Evolutionary conservation across 176 grass and related monocot genomes (phyloP).

Genomic region (Carex myosuroides): DNA sequence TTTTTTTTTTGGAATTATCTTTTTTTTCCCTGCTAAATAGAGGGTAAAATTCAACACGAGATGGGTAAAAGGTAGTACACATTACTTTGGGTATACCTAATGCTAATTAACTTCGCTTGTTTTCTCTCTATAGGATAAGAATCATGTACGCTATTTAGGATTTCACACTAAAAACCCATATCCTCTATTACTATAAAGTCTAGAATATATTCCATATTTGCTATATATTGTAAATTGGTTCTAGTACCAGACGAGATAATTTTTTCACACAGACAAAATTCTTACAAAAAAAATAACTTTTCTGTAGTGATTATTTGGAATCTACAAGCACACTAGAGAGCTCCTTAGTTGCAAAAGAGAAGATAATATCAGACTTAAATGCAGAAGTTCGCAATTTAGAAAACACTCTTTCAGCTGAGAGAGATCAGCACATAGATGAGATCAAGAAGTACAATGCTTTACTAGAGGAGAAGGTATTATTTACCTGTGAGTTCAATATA

Average conservation of each 20-base stretch:
- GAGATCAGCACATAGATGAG: constrained; percentile 79
- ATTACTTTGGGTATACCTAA: not conserved
- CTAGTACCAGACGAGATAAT: not conserved
- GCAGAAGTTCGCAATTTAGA: constrained; percentile 88
- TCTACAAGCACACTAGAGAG: constrained; percentile 83
- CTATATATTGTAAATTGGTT: not conserved
- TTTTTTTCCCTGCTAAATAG: not conserved
- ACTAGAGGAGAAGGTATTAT: constrained; percentile 81
- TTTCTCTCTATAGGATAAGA: not conserved
- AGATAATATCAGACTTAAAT: constrained; percentile 98
- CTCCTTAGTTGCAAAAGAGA: constrained; percentile 98
- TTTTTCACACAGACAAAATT: not conserved
- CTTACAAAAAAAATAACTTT: not conserved
- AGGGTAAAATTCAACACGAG: not conserved
- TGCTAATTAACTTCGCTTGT: not conserved
- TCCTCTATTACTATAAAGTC: not conserved
- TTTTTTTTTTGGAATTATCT: constrained; percentile 5
- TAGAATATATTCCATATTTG: not conserved
- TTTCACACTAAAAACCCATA: not conserved
- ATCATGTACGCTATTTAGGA: not conserved
- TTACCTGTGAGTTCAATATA: not conserved
- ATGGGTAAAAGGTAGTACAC: not conserved
- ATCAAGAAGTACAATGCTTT: constrained; percentile 83
- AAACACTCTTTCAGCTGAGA: constrained; percentile 71
- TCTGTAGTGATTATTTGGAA: constrained; percentile 82